Percentiles rank a stretch among this genome's conserved stretches.
Conservation (phyloP, 306 rosid genomes). For the Acacia acuminata region DNA sequence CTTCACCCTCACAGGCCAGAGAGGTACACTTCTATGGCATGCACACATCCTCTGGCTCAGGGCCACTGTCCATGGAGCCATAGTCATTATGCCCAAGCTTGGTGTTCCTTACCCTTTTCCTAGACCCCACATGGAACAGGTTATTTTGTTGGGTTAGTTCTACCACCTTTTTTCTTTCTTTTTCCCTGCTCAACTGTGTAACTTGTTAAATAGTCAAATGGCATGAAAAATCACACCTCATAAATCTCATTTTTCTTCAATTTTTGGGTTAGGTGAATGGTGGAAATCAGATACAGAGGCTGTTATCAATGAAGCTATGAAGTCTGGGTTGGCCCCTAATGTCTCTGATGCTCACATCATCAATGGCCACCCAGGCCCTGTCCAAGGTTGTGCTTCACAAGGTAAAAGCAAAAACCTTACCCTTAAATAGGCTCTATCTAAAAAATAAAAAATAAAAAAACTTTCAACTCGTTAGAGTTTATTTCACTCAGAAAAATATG, state of each 20-base stretch:
- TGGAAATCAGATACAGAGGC: constrained; percentile 92
- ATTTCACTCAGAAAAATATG: background rate
- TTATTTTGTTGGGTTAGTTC: constrained; percentile 59
- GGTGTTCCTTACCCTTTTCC: constrained; percentile 96
- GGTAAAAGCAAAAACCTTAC: constrained; percentile 41
- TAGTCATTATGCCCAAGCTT: constrained; percentile 75
- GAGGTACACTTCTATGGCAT: constrained; percentile 92
- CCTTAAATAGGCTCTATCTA: background rate
- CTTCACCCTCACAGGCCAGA: constrained; percentile 83
- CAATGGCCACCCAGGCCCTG: constrained; percentile 68
- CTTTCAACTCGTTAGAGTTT: background rate
- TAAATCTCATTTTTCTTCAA: constrained; percentile 2
- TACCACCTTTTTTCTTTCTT: background rate
- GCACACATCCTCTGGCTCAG: constrained; percentile 94
- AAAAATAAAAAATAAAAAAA: background rate
- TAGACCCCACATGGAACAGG: constrained; percentile 61
- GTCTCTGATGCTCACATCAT: constrained; percentile 89
- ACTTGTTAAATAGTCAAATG: background rate
- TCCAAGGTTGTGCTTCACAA: constrained; percentile 51
- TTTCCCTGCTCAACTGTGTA: background rate
- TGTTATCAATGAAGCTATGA: constrained; percentile 72
- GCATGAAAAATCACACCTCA: background rate
- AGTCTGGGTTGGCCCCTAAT: constrained; percentile 81
- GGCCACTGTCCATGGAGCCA: constrained; percentile 79
- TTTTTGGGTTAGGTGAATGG: constrained; percentile 78